Conservation (phyloP, 345 rosid species). For the Acer campestre region DNA sequence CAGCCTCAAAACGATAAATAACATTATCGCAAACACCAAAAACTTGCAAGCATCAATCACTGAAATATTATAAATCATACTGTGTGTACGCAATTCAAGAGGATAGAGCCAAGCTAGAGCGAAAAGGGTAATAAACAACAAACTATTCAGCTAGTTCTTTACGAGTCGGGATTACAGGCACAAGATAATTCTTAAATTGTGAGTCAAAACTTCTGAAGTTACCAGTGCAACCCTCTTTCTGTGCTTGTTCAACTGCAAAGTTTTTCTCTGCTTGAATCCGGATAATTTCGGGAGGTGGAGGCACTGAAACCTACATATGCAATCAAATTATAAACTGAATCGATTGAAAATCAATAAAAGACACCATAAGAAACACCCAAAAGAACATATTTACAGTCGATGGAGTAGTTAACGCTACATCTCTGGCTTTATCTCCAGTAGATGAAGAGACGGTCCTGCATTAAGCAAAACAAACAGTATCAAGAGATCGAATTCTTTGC, state of each 20-base stretch:
- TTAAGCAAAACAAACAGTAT: not conserved
- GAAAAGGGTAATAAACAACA: not conserved
- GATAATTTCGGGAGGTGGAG: conserved; percentile 14
- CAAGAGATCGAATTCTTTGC: not conserved
- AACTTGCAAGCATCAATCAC: not conserved
- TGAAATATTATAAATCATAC: not conserved
- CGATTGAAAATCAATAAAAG: not conserved
- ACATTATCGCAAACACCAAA: not conserved
- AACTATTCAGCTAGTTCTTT: conserved; percentile 42
- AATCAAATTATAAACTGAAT: not conserved
- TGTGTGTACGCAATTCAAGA: not conserved
- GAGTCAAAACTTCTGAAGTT: conserved; percentile 53
- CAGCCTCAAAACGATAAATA: not conserved
- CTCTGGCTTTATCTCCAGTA: conserved; percentile 9
- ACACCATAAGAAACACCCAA: not conserved
- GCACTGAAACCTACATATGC: conserved; percentile 17
- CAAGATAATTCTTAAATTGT: conserved; percentile 52
- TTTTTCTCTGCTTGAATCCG: conserved; percentile 42
- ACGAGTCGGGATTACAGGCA: conserved; percentile 54
- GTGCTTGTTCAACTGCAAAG: conserved; percentile 56
- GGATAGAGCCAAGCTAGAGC: not conserved
- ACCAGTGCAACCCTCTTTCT: conserved; percentile 48
- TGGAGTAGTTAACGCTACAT: conserved; percentile 10
- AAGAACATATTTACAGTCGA: conserved; percentile 5
- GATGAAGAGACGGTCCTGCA: conserved; percentile 21